These are phyloP conservation scores for Stentor roeselii DNA, from an alignment of 73 alveolate genomes.

Conservation along the genomic window DNA sequence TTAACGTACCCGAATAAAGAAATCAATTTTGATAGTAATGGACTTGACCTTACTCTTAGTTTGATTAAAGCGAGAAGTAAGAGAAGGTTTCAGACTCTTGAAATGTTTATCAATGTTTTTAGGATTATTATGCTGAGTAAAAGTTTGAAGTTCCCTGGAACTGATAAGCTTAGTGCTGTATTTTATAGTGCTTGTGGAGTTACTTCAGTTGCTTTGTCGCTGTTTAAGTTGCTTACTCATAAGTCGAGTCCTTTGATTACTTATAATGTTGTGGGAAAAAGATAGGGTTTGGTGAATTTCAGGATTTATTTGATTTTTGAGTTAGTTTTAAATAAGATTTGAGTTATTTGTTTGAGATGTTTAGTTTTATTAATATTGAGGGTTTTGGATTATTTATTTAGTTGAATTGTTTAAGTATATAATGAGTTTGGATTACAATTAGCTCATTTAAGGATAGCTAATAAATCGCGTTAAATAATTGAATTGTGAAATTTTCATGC, in stretches of 20 bases:
- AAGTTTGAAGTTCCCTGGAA: not conserved
- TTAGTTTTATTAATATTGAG: too few relatives aligned
- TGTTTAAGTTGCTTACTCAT: not conserved
- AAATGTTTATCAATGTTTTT: not conserved
- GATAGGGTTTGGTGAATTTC: too few relatives aligned
- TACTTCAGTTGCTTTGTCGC: constrained; percentile 3
- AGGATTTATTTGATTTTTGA: too few relatives aligned
- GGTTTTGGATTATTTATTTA: too few relatives aligned
- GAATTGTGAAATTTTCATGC: too few relatives aligned
- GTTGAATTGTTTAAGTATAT: too few relatives aligned
- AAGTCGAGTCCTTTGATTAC: not conserved
- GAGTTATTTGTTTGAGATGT: too few relatives aligned
- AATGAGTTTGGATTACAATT: too few relatives aligned
- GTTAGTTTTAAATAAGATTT: too few relatives aligned
- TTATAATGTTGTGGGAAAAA: too few relatives aligned
- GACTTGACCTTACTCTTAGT: not conserved
- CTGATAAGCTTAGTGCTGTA: not conserved
- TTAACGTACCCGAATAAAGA: not conserved
- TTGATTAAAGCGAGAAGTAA: not conserved
- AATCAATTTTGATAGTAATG: not conserved
- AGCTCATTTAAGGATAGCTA: too few relatives aligned
- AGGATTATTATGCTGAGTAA: constrained; percentile 9
- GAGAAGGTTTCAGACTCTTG: constrained; percentile 8
- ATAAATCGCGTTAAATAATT: too few relatives aligned
- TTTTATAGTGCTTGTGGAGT: constrained; percentile 13